Base-by-base conservation (phyloP, 2,329 filamentous ascomycete genomes). In the Xylariaceae sp. region DNA sequence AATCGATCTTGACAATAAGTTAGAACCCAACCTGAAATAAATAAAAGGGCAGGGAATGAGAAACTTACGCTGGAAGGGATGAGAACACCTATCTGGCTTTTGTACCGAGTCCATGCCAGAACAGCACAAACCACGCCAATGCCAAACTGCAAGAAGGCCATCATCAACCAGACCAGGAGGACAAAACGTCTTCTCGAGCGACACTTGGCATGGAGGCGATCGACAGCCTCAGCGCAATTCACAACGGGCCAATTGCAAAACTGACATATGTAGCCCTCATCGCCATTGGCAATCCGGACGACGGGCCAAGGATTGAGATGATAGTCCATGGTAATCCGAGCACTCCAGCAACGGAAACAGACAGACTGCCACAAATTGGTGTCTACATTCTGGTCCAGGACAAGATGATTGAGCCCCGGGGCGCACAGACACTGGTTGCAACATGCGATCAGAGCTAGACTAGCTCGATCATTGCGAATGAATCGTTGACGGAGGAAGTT, bases 241-340 rank as follows among this genome's bases (percentile, higher is more conserved):
- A 63, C 62, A 27, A 68, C 65, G 6, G 66, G 66, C 65, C 65
- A 68, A 30, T 64, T 66, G 51, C 66, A 68, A 51, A 68, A 68
- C 47, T 67, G 66, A 41, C 66, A 68, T 51, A 68, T 65, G 56
- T 68, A 67, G 46, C 65, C 66, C 12, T 63, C 60, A 6, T 62
- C 59, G 49, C 65, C 65, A 42, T 64, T 66, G 26, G 57, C 66
- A 45, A 67, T 61, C 47, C 64, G 50, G 3, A 68, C 58, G 26
- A 66, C 53, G 19, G 66, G 65, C 60, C 65, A 67, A 34, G 65
- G 66, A 53, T 68, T 68, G 51, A 65, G 60, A 46, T 62, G 58
- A 44, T 65, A 62, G 40, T 66, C 62, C 5, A 56, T 57, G 7
- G 57, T 64, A 42, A 67, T 55, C 11, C 60, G 61, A 40, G 55